phyloP scores from a whole-genome alignment of 225 moss, liverwort and hornwort genomes.

The Pleurozium schreberi region DNA sequence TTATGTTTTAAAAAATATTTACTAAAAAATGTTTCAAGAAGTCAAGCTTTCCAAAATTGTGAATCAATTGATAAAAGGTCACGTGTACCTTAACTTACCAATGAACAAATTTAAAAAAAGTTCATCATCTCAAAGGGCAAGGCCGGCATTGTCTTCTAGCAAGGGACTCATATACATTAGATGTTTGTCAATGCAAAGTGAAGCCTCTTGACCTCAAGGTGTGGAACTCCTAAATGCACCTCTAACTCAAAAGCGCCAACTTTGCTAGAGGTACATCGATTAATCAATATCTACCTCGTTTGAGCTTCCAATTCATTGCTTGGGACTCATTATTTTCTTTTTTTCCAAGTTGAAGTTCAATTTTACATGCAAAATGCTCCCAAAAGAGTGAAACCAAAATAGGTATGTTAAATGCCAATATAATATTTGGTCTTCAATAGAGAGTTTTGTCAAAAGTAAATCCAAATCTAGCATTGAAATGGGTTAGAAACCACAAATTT shows the following conservation, averaged over 20 bases:
- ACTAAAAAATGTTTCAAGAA: background rate
- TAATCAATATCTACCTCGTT: no score
- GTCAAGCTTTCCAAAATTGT: background rate
- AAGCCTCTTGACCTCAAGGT: background rate
- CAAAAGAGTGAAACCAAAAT: no score
- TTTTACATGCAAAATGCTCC: no score
- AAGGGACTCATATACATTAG: background rate
- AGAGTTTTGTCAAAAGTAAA: no score
- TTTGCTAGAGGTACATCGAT: background rate
- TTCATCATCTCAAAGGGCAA: background rate
- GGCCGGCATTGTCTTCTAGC: no score
- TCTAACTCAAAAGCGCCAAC: rapidly evolving
- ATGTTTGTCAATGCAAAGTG: background rate
- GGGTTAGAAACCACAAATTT: no score
- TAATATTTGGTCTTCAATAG: no score
- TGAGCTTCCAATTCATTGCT: no score
- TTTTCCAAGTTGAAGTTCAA: no score
- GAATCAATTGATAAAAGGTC: rapidly evolving
- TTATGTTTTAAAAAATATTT: background rate
- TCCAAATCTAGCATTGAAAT: no score
- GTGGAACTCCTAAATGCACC: rapidly evolving
- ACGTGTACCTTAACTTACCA: background rate
- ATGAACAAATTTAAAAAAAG: background rate
- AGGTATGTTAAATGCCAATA: no score
- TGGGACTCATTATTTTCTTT: no score